phyloP scores from a whole-genome alignment of 495 filamentous ascomycete genomes.

The Hyaloscypha bicolor region DNA sequence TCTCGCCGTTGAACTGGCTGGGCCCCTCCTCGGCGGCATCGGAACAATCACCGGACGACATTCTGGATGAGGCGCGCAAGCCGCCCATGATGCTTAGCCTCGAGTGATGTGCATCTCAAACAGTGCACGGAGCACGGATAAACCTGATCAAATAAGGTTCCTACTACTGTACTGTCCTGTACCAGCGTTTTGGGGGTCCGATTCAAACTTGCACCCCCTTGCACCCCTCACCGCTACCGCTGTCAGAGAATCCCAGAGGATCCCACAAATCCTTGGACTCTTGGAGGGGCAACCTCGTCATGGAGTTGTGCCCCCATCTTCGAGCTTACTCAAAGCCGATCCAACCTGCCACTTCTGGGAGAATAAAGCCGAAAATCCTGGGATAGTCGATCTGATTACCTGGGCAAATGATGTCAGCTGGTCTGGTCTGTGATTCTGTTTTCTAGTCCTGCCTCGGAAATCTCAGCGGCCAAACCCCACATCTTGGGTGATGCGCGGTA shows the following conservation, averaged over 20 bases:
- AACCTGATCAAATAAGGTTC: slow-evolving; percentile 22
- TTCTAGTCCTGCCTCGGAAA: slow-evolving; percentile 11
- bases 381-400: slow-evolving; percentile 10
- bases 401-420: slow-evolving; percentile 21
- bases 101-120: slow-evolving; percentile 19
- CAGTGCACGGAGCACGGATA: slow-evolving; percentile 13
- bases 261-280: background rate
- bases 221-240: slow-evolving; percentile 7
- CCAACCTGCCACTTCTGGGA: slow-evolving; percentile 3
- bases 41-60: slow-evolving; percentile 15
- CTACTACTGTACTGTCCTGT: background rate
- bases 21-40: slow-evolving; percentile 18
- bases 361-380: slow-evolving; percentile 16
- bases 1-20: background rate
- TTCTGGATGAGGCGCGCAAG: slow-evolving; percentile 19
- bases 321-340: background rate
- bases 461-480: slow-evolving; percentile 25
- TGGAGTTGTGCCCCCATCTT: slow-evolving; percentile 4
- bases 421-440: slow-evolving; percentile 14
- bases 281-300: background rate
- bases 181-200: slow-evolving; percentile 1
- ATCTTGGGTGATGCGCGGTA: background rate
- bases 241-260: slow-evolving; percentile 5
- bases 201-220: slow-evolving; percentile 8
- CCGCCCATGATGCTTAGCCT: slow-evolving; percentile 16